Evolutionary conservation across 1,284 basidiomycete genomes (phyloP), one percentile per base, ranked within the genome.

Genomic region (Blastosporella zonata): DNA sequence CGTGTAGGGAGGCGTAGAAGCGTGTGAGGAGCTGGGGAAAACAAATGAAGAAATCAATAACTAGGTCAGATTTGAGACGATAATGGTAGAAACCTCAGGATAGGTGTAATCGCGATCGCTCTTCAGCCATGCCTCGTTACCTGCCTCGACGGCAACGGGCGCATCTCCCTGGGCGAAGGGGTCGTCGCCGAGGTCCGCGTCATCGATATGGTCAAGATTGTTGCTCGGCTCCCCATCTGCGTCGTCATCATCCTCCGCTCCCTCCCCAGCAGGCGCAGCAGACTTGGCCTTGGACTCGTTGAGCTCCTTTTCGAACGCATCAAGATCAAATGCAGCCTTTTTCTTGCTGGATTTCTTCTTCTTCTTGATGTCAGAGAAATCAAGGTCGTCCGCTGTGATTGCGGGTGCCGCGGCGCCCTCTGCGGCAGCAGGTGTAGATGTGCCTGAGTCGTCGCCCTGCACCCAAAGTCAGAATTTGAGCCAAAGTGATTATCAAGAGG

Each of bases 41-140:
- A 44, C 28, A 44, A 42, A 45, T 27, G 34, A 57, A 53, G 47
- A 45, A 44, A 2, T 7, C 29, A 12, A 9, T 31, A 31, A 9
- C 3, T 7, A 9, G 12, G 28, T 25, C 8, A 44, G 29, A 4
- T 0, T 17, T 4, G 0, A 20, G 44, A 31, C 31, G 23, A 27
- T 31, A 33, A 18, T 2, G 23, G 33, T 22, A 62, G 73, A 48
- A 54, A 91, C 93, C 78, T 98, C 95, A 47, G 82, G 82, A 68
- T 99, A 99, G 20, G 84, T 89, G 64, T 98, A 97, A 69, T 98
- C 96, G 36, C 96, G 83, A 67, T 96, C 93, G 55, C 87, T 92
- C 61, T 85, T 84, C 31, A 97, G 78, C 97, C 97, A 94, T 39
- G 90, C 78, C 59, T 90, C 87, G 22, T 74, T 85, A 5, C 87